A percentile compares a stretch with the other conserved stretches of the same genome.
These are phyloP conservation scores for Entophlyctis luteolus DNA, from an alignment of 192 early-diverging fungal genomes.

Conservation along the genomic window DNA sequence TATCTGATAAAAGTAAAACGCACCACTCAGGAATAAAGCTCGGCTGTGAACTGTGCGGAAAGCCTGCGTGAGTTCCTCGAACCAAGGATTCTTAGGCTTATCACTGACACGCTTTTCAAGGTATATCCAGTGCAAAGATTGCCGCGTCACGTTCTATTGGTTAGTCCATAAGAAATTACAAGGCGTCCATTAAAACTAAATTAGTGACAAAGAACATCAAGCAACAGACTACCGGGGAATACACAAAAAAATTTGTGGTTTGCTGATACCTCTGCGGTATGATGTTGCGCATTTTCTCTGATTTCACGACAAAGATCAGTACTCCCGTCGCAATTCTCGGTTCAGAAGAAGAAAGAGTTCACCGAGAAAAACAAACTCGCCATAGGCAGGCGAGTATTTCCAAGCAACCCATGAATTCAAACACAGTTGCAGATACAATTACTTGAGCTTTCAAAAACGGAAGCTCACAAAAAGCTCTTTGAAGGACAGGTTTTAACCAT, in stretches of 20 bases:
- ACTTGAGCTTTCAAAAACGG: constrained; percentile 45
- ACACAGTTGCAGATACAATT: constrained; percentile 33
- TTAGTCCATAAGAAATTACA: constrained; percentile 9
- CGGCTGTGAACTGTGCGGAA: constrained; percentile 54
- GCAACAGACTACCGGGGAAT: constrained; percentile 47
- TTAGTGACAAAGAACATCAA: constrained; percentile 54
- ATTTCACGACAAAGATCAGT: constrained; percentile 32
- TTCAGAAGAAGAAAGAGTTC: constrained; percentile 53
- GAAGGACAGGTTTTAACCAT: constrained; percentile 42
- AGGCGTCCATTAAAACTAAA: neutral
- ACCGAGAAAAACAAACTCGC: constrained; percentile 40
- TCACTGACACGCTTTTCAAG: constrained; percentile 6
- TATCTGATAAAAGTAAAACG: too few species aligned
- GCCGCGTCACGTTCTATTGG: constrained; percentile 59
- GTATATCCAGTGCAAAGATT: constrained; percentile 54
- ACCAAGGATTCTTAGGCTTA: neutral
- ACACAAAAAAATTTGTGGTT: constrained; percentile 50
- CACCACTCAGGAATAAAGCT: constrained; percentile 48
- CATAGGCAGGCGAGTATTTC: constrained; percentile 29
- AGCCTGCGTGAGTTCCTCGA: constrained; percentile 38
- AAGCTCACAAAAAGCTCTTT: constrained; percentile 58
- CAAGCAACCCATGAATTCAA: neutral
- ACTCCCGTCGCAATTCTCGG: constrained; percentile 50
- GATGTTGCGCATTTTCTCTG: neutral
- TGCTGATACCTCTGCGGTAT: constrained; percentile 46